A percentile compares a stretch with the other conserved stretches of the same genome.
These are phyloP conservation scores for Suillus spraguei DNA, from an alignment of 768 basidiomycete genomes.

Conservation along the genomic window DNA sequence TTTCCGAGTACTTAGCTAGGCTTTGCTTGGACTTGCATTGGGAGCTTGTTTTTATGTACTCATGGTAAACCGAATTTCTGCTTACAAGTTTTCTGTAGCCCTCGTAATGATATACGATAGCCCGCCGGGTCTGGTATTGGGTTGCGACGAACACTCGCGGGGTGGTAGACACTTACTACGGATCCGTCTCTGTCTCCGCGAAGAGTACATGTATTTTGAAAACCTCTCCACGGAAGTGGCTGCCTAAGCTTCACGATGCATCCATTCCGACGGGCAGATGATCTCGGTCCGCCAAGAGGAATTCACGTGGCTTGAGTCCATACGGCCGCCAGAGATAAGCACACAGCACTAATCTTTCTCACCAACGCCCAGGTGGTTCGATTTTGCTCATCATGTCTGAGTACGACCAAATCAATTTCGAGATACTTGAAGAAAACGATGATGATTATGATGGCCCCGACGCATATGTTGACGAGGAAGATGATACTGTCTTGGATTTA, in stretches of 20 bases:
- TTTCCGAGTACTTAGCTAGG: not conserved
- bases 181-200: not conserved
- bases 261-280: not conserved
- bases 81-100: not conserved
- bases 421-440: slow-evolving; percentile 31
- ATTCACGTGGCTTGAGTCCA: slow-evolving; percentile 1
- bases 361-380: not conserved
- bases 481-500: slow-evolving; percentile 38
- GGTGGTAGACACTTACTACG: not conserved
- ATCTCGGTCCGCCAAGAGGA: not conserved
- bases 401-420: slow-evolving; percentile 23
- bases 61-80: not conserved
- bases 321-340: not conserved
- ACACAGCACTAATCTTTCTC: slow-evolving; percentile 6
- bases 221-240: not conserved
- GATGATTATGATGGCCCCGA: slow-evolving; percentile 38
- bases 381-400: slow-evolving; percentile 18
- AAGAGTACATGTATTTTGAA: not conserved
- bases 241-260: not conserved
- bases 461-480: slow-evolving; percentile 33
- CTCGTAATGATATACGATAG: not conserved
- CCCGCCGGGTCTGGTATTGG: not conserved
- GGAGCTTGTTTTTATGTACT: not conserved
- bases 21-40: not conserved
- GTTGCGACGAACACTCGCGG: not conserved